Conservation (phyloP, 371 early-diverging fungal genomes). For the Amoeboaphelidium occidentale region DNA sequence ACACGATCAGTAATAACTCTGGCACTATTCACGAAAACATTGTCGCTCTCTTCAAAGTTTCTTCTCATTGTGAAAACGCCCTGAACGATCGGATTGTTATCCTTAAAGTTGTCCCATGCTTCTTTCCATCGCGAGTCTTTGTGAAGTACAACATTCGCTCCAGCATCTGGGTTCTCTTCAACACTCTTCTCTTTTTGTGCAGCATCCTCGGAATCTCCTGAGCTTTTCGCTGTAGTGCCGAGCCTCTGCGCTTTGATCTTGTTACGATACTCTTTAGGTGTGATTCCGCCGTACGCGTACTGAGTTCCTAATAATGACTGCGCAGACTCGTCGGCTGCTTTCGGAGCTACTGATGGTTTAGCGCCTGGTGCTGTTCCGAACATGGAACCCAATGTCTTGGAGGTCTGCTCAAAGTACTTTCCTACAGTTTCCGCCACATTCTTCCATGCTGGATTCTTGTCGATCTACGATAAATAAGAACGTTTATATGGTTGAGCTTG, state of each 20-base stretch:
- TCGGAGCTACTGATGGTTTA: too few relatives aligned
- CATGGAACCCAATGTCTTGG: slow-evolving; percentile 22
- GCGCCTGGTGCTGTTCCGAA: too few relatives aligned
- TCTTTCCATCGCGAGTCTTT: slow-evolving; percentile 74
- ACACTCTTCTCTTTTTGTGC: slow-evolving; percentile 8
- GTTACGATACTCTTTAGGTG: slow-evolving; percentile 40
- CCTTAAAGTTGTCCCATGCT: slow-evolving; percentile 76
- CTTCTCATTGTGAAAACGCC: slow-evolving; percentile 47
- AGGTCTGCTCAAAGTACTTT: slow-evolving; percentile 10
- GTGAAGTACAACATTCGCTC: slow-evolving; percentile 60
- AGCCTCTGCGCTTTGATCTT: slow-evolving; percentile 15
- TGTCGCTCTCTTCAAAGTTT: slow-evolving; percentile 70
- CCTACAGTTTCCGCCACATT: background rate
- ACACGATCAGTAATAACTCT: background rate
- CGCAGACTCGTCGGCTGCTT: too few relatives aligned
- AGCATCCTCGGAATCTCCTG: slow-evolving; percentile 9
- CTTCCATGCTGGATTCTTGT: slow-evolving; percentile 6
- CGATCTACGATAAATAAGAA: background rate
- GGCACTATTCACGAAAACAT: slow-evolving; percentile 10
- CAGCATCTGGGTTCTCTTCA: slow-evolving; percentile 38
- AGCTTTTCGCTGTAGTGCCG: slow-evolving; percentile 4
- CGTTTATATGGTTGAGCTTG: too few relatives aligned
- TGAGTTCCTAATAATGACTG: too few relatives aligned
- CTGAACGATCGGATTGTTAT: slow-evolving; percentile 60
- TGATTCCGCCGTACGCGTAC: slow-evolving; percentile 49